These are phyloP conservation scores for Cordyceps farinosa DNA, from an alignment of 2,329 filamentous ascomycete genomes.

Conservation along the genomic window DNA sequence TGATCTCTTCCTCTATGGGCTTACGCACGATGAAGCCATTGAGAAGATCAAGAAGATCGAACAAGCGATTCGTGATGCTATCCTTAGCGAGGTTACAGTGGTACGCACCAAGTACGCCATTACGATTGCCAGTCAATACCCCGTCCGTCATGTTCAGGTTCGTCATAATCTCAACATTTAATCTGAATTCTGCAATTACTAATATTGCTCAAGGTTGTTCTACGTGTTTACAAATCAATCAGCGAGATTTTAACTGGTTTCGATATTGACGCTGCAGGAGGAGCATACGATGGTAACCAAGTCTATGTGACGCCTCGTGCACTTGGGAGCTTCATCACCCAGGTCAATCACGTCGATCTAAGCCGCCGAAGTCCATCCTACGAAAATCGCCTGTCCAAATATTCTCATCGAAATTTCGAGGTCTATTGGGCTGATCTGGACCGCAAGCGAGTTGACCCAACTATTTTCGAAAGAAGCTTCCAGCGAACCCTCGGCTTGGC, in stretches of 20 bases:
- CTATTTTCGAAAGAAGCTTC: slow-evolving; percentile 82
- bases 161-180: neutral
- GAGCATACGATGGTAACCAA: slow-evolving; percentile 74
- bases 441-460: slow-evolving; percentile 73
- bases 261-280: slow-evolving; percentile 80
- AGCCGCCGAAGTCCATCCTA: slow-evolving; percentile 79
- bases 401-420: slow-evolving; percentile 80
- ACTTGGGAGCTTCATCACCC: slow-evolving; percentile 74
- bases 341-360: slow-evolving; percentile 77
- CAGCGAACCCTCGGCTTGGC: slow-evolving; percentile 72
- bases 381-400: slow-evolving; percentile 82
- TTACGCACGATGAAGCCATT: slow-evolving; percentile 71
- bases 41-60: slow-evolving; percentile 86
- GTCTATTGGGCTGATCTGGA: slow-evolving; percentile 75
- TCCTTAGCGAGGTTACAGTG: slow-evolving; percentile 78
- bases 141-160: slow-evolving; percentile 71
- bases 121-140: slow-evolving; percentile 81
- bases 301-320: slow-evolving; percentile 77
- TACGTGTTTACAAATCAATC: slow-evolving; percentile 79
- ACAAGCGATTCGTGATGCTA: slow-evolving; percentile 66
- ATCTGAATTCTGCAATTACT: neutral
- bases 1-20: slow-evolving; percentile 78
- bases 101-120: slow-evolving; percentile 84
- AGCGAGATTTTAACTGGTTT: slow-evolving; percentile 85
- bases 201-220: slow-evolving; percentile 59